These are phyloP conservation scores for Citrus sinensis DNA, from an alignment of 345 rosid species.

Conservation along the genomic window DVS_A1.0 CM039162.1:4169001-4169500, in stretches of 20 bases:
- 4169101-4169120: slow-evolving; percentile 40
- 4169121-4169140: slow-evolving; percentile 42
- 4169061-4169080: slow-evolving; percentile 51
- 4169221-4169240: slow-evolving; percentile 42
- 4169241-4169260: slow-evolving; percentile 55
- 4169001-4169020: slow-evolving; percentile 47
- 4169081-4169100: slow-evolving; percentile 40
- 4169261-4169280: slow-evolving; percentile 94
- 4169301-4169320: slow-evolving; percentile 74
- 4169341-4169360: slow-evolving; percentile 37
- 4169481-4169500: slow-evolving; percentile 31
- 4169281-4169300: slow-evolving; percentile 73
- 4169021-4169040: slow-evolving; percentile 52
- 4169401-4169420: slow-evolving; percentile 45
- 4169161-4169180: slow-evolving; percentile 94
- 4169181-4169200: slow-evolving; percentile 80
- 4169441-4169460: slow-evolving; percentile 30
- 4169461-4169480: slow-evolving; percentile 44
- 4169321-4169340: slow-evolving; percentile 31
- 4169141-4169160: slow-evolving; percentile 43
- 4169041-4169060: slow-evolving; percentile 89
- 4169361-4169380: slow-evolving; percentile 44
- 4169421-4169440: slow-evolving; percentile 41
- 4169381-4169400: slow-evolving; percentile 40
- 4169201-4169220: slow-evolving; percentile 31